Evolutionary conservation across 108 stramenopile species (phyloP).

Genomic region (Stephanodiscus minutulus): DNA sequence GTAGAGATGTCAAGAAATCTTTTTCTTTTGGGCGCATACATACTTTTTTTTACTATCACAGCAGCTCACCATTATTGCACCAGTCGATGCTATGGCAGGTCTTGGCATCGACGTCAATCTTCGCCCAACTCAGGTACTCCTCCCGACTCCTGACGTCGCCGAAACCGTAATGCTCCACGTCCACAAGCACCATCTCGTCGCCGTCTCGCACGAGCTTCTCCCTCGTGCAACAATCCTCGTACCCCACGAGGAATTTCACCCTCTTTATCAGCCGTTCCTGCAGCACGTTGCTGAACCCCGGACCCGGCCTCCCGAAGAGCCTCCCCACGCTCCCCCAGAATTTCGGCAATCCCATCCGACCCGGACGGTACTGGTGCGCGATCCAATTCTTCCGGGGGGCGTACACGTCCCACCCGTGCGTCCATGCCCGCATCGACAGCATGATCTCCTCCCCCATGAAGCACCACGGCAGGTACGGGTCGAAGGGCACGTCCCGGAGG

Average conservation of each 20-base stretch:
- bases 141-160: constrained; percentile 62
- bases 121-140: constrained; percentile 64
- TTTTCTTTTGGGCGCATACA: too few species aligned
- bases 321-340: constrained; percentile 94
- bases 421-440: constrained; percentile 85
- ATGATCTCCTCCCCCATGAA: constrained; percentile 99
- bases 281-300: constrained; percentile 52
- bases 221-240: constrained; percentile 55
- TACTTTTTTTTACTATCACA: constrained; percentile 26
- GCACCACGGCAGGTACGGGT: constrained; percentile 93
- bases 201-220: constrained; percentile 55
- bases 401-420: constrained; percentile 93
- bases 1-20: too few species aligned
- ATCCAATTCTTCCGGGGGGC: constrained; percentile 88
- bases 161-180: constrained; percentile 65
- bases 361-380: constrained; percentile 91
- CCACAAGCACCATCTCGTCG: constrained; percentile 51
- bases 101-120: constrained; percentile 61
- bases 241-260: constrained; percentile 74
- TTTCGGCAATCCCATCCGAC: constrained; percentile 86
- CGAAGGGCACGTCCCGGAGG: constrained; percentile 86
- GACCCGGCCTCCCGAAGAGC: constrained; percentile 64
- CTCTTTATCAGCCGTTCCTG: constrained; percentile 56
- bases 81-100: constrained; percentile 54
- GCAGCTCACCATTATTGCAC: constrained; percentile 58